These are phyloP conservation scores for Polychaeton citri DNA, from an alignment of 2,329 filamentous ascomycete genomes.

Conservation along the genomic window DNA sequence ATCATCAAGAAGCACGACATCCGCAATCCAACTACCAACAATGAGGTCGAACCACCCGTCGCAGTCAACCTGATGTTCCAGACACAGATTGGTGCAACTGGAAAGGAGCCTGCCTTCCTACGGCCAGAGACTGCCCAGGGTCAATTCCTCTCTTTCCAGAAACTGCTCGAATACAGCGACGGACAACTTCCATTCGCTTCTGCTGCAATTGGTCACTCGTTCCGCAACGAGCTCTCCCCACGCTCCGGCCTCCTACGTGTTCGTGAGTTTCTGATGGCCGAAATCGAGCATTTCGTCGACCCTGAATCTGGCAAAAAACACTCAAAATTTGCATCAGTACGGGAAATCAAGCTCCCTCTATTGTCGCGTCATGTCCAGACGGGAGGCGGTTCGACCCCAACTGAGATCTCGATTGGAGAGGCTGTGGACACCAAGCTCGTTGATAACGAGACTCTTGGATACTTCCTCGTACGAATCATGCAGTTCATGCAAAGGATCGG, in stretches of 20 bases:
- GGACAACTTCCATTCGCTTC: conserved; percentile 93
- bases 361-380: conserved; percentile 78
- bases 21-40: conserved; percentile 70
- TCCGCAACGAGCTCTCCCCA: conserved; percentile 95
- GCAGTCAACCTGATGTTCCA: conserved; percentile 99
- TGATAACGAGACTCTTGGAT: conserved; percentile 95
- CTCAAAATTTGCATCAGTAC: conserved; percentile 70
- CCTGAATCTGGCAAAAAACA: conserved; percentile 93
- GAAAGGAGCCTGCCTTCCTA: conserved; percentile 72
- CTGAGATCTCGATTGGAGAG: conserved; percentile 66
- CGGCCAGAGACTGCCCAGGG: conserved; percentile 94
- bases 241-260: conserved; percentile 83
- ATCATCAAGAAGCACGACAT: conserved; percentile 88
- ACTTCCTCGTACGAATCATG: conserved; percentile 90
- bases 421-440: conserved; percentile 73
- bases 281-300: conserved; percentile 98
- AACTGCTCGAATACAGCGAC: conserved; percentile 93
- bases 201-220: conserved; percentile 93
- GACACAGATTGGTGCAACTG: conserved; percentile 84
- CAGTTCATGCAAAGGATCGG: conserved; percentile 82
- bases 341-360: conserved; percentile 69
- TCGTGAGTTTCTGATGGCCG: conserved; percentile 95
- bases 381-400: conserved; percentile 64
- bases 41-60: conserved; percentile 65
- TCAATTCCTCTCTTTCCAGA: conserved; percentile 94